Conservation (phyloP, 1,284 basidiomycete species). For the Fomitopsis schrenkii region DNA sequence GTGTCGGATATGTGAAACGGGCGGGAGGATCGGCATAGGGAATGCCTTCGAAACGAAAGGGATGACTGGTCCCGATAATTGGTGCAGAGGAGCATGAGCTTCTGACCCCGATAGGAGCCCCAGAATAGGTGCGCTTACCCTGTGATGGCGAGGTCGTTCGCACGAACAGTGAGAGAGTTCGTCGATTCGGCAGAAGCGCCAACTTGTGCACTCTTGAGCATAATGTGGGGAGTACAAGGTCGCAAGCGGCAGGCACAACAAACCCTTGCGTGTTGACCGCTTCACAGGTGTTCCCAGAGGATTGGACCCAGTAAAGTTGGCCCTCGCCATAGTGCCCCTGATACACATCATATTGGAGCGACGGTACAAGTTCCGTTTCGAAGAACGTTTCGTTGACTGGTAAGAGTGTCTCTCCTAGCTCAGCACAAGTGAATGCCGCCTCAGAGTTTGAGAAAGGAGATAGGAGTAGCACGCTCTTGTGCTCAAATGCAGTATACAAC, state of each 20-base stretch:
- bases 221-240: conserved; percentile 20
- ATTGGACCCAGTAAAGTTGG: conserved; percentile 27
- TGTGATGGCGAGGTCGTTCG: conserved; percentile 21
- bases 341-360: conserved; percentile 25
- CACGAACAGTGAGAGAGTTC: conserved; percentile 18
- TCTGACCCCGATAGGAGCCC: neutral
- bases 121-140: conserved; percentile 18
- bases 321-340: conserved; percentile 12
- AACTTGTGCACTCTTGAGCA: conserved; percentile 25
- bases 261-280: conserved; percentile 20
- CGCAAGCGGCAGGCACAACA: conserved; percentile 18
- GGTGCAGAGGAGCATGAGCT: neutral
- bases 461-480: conserved; percentile 23
- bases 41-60: conserved; percentile 33
- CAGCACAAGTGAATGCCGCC: conserved; percentile 17
- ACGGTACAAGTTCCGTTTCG: conserved; percentile 18
- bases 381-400: conserved; percentile 23
- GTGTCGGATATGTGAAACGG: conserved; percentile 29
- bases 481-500: conserved; percentile 18
- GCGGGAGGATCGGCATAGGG: conserved; percentile 30
- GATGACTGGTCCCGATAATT: conserved; percentile 32
- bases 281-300: conserved; percentile 17
- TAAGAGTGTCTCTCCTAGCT: conserved; percentile 24
- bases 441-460: conserved; percentile 12
- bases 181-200: conserved; percentile 14